phyloP scores from a whole-genome alignment of 1,284 basidiomycete species.

The Ustilago trichophora region DNA sequence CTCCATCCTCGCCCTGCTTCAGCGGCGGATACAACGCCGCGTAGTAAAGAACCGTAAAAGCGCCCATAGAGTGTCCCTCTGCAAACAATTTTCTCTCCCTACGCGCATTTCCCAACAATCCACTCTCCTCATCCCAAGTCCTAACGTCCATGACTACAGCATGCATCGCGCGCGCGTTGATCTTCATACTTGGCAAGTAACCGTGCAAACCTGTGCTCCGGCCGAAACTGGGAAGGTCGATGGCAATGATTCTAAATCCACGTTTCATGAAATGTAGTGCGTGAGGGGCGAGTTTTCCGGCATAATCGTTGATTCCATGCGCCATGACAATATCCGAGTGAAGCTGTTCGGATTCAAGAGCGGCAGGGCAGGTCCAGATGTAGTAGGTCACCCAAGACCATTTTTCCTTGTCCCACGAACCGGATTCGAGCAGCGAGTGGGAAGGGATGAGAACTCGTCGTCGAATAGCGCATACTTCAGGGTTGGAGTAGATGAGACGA shows the following conservation, averaged over 20 bases:
- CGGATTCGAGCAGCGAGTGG: slow-evolving; percentile 38
- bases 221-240: slow-evolving; percentile 70
- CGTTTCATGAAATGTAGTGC: slow-evolving; percentile 68
- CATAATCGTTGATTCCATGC: slow-evolving; percentile 65
- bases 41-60: slow-evolving; percentile 67
- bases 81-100: slow-evolving; percentile 63
- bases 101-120: slow-evolving; percentile 17
- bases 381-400: slow-evolving; percentile 58
- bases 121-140: slow-evolving; percentile 42
- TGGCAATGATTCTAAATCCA: slow-evolving; percentile 70
- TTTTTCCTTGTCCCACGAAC: slow-evolving; percentile 36
- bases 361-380: slow-evolving; percentile 52
- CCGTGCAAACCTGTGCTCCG: slow-evolving; percentile 68
- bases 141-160: slow-evolving; percentile 69
- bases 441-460: slow-evolving; percentile 48
- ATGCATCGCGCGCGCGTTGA: slow-evolving; percentile 69
- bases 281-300: slow-evolving; percentile 67
- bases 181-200: slow-evolving; percentile 67
- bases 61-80: slow-evolving; percentile 68
- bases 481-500: slow-evolving; percentile 60
- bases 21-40: slow-evolving; percentile 61
- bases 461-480: slow-evolving; percentile 49
- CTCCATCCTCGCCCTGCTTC: slow-evolving; percentile 25
- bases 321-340: slow-evolving; percentile 57
- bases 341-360: slow-evolving; percentile 37